Conservation (phyloP, 306 rosid genomes). For the Vicia villosa region DNA sequence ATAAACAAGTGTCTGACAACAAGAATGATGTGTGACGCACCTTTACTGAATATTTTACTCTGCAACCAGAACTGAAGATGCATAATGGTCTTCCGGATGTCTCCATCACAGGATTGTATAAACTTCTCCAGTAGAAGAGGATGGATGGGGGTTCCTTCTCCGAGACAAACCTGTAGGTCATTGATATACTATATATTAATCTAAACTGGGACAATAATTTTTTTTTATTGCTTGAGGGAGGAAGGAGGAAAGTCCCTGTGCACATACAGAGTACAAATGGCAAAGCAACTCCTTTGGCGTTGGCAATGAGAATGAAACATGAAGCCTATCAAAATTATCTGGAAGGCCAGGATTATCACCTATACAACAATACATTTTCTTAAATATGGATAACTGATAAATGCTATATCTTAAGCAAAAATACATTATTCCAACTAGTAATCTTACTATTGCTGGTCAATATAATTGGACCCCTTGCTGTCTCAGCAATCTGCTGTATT, state of each 20-base stretch:
- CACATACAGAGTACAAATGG: conserved; percentile 69
- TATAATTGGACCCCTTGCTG: conserved; percentile 87
- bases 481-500: conserved; percentile 76
- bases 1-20: conserved; percentile 10
- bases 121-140: conserved; percentile 67
- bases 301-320: conserved; percentile 63
- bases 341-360: conserved; percentile 78
- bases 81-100: conserved; percentile 76
- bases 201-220: conserved; percentile 17
- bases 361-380: conserved; percentile 47
- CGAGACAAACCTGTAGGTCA: conserved; percentile 71
- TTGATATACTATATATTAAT: conserved; percentile 21
- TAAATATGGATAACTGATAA: conserved; percentile 33
- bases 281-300: conserved; percentile 64
- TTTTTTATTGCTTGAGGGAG: conserved; percentile 12
- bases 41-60: conserved; percentile 58
- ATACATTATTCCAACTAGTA: conserved; percentile 33
- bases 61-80: conserved; percentile 98
- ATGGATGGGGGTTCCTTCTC: conserved; percentile 61
- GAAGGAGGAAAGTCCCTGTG: conserved; percentile 24
- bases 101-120: conserved; percentile 66
- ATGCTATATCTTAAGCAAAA: conserved; percentile 27
- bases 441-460: conserved; percentile 92
- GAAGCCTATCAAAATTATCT: conserved; percentile 58
- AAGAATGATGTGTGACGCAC: conserved; percentile 40